These are phyloP conservation scores for Fusarium pseudocircinatum DNA, from an alignment of 2,329 filamentous ascomycete genomes.

Conservation along the genomic window DNA sequence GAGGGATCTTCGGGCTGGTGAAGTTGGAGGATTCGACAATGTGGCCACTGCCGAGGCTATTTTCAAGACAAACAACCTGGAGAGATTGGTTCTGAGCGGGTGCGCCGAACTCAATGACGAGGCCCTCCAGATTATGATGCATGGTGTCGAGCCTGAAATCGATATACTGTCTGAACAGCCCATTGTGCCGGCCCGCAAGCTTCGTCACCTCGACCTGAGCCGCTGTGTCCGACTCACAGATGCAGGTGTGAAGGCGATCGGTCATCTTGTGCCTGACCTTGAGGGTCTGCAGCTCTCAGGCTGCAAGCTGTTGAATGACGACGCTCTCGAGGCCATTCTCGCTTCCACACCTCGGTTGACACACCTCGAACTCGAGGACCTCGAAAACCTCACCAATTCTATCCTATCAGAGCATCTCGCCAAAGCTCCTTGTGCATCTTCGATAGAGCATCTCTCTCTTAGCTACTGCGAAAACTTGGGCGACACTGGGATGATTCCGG, in stretches of 20 bases:
- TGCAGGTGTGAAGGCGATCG: conserved; percentile 74
- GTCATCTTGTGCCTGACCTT: conserved; percentile 78
- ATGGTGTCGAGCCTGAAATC: conserved; percentile 79
- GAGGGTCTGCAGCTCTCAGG: conserved; percentile 86
- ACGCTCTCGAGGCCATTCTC: conserved; percentile 75
- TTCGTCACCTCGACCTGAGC: conserved; percentile 87
- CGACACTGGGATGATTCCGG: conserved; percentile 83
- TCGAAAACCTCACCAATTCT: conserved; percentile 79
- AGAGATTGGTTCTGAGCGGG: conserved; percentile 82
- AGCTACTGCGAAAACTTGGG: conserved; percentile 90
- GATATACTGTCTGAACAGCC: conserved; percentile 82
- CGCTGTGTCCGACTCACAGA: conserved; percentile 80
- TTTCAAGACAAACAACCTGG: conserved; percentile 82
- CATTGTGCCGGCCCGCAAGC: conserved; percentile 77
- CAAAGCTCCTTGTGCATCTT: conserved; percentile 76
- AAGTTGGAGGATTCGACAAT: conserved; percentile 83
- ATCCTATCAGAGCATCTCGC: conserved; percentile 78
- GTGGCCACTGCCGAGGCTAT: conserved; percentile 76
- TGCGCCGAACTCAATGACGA: conserved; percentile 82
- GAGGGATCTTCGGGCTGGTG: conserved; percentile 82
- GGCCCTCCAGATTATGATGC: conserved; percentile 76
- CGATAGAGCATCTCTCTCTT: conserved; percentile 82
- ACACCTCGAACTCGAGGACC: conserved; percentile 89
- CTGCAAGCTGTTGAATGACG: conserved; percentile 78
- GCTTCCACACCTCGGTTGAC: conserved; percentile 80